Evolutionary conservation across 164 flowering plant species (phyloP).

Genomic region (Stephania yunnanensis): DNA sequence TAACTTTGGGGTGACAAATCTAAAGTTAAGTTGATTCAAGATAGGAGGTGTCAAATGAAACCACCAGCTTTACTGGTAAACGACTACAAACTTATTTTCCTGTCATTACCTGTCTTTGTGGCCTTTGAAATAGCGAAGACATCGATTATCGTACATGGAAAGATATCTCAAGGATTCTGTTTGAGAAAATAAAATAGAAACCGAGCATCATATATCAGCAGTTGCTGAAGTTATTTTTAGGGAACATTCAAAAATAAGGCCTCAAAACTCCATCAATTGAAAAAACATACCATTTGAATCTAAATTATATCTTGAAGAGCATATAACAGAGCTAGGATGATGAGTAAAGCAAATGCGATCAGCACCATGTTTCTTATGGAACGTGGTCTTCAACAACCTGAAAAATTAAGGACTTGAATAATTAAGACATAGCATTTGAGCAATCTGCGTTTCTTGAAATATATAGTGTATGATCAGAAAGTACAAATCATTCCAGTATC

Average conservation of each 20-base stretch:
- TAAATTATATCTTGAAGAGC: conserved; percentile 79
- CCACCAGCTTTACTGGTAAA: not conserved
- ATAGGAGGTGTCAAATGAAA: not conserved
- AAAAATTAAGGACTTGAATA: not conserved
- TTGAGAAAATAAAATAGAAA: conserved; percentile 14
- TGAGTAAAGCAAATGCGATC: conserved; percentile 95
- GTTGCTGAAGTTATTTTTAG: conserved; percentile 1
- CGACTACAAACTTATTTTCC: not conserved
- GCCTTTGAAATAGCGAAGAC: conserved; percentile 97
- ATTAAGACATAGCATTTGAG: not conserved
- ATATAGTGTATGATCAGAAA: no score
- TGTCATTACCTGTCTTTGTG: conserved; percentile 78
- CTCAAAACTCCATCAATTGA: not conserved
- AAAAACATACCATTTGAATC: conserved; percentile 58
- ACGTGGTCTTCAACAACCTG: conserved; percentile 91
- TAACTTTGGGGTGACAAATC: not conserved
- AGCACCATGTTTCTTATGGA: conserved; percentile 91
- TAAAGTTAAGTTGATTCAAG: not conserved
- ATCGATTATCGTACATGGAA: conserved; percentile 93
- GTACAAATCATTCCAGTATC: not conserved
- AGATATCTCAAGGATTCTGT: conserved; percentile 87
- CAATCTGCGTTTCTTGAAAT: not conserved
- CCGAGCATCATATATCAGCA: not conserved
- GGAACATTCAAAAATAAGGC: not conserved
- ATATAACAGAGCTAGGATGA: conserved; percentile 89